Conservation (phyloP, 1,284 basidiomycete genomes). For the Apiotrichum veenhuisii region DNA sequence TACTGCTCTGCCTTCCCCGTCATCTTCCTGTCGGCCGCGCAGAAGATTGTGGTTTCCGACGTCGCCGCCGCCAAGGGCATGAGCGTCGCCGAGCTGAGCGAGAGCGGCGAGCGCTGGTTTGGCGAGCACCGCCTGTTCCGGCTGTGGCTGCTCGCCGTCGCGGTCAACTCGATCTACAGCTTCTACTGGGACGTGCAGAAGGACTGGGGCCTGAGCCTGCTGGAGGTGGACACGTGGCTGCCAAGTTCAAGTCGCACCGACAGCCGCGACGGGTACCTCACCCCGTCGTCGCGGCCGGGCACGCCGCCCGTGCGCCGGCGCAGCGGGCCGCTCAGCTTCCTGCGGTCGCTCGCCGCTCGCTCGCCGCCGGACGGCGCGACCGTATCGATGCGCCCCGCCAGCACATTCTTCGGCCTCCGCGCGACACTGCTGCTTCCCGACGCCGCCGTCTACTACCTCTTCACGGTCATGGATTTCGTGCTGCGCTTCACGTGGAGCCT, state of each 20-base stretch:
- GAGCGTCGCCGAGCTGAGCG: constrained; percentile 40
- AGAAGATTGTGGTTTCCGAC: constrained; percentile 64
- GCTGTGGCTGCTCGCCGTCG: constrained; percentile 79
- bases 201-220: constrained; percentile 89
- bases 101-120: constrained; percentile 59
- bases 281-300: background rate
- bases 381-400: background rate
- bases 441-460: constrained; percentile 73
- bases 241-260: background rate
- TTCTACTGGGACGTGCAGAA: constrained; percentile 99
- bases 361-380: constrained; percentile 24
- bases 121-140: constrained; percentile 73
- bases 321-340: background rate
- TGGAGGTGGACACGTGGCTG: constrained; percentile 54
- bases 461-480: constrained; percentile 78
- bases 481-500: constrained; percentile 93
- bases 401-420: constrained; percentile 65
- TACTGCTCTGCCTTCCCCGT: constrained; percentile 98
- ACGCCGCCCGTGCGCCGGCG: background rate
- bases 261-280: background rate
- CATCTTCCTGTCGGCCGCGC: constrained; percentile 85
- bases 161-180: constrained; percentile 86
- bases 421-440: constrained; percentile 68
- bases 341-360: background rate
- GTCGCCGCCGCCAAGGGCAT: constrained; percentile 56